phyloP scores from a whole-genome alignment of 257 asterid genomes.

The Capsicum baccatum region DNA sequence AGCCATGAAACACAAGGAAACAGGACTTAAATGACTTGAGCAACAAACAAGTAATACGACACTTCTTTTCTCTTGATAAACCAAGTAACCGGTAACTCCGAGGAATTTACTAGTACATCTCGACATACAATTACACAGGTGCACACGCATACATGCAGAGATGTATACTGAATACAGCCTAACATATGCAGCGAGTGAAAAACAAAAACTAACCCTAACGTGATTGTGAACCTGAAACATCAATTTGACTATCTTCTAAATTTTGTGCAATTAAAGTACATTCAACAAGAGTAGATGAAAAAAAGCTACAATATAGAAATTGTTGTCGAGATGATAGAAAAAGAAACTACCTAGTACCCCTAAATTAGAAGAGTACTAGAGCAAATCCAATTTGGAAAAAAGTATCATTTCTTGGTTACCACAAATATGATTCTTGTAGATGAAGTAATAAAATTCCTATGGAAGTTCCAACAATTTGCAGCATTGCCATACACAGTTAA shows the following conservation, averaged over 20 bases:
- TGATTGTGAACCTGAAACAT: conserved; percentile 12
- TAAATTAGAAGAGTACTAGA: conserved; percentile 4
- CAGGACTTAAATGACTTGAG: neutral
- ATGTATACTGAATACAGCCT: neutral
- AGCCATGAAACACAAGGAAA: neutral
- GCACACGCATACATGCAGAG: neutral
- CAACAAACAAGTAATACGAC: neutral
- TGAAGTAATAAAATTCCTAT: neutral
- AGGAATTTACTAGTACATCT: neutral
- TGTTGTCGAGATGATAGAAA: conserved; percentile 17
- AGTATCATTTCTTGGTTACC: conserved; percentile 7
- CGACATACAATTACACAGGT: neutral
- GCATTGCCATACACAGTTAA: conserved; percentile 3
- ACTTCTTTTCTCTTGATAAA: conserved; percentile 15
- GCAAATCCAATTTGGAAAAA: conserved; percentile 14
- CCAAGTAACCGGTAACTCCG: neutral
- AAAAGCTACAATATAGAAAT: neutral
- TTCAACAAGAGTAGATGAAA: neutral
- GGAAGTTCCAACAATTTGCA: neutral
- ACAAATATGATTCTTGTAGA: neutral
- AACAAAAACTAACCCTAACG: neutral
- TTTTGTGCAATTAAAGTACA: neutral
- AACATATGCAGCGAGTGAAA: neutral
- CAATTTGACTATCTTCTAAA: neutral
- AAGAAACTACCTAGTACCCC: neutral